Percentiles rank a stretch among this genome's conserved stretches.
These are phyloP conservation scores for Candolleomyces aberdarensis DNA, from an alignment of 768 basidiomycete species.

Conservation along the genomic window DNA sequence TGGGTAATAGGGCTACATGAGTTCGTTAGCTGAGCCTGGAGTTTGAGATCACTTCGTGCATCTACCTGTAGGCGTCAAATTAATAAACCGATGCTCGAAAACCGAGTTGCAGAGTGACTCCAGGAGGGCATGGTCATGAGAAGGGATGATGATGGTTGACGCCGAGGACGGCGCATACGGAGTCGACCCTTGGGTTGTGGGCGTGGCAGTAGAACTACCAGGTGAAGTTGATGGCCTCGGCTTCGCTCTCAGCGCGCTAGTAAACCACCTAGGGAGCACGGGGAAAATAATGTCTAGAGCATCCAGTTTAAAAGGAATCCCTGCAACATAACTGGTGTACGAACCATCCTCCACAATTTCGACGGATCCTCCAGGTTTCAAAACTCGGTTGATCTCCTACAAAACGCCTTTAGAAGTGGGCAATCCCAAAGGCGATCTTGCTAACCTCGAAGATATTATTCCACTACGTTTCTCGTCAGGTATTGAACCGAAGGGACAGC, in stretches of 20 bases:
- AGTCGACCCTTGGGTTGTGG: constrained; percentile 29
- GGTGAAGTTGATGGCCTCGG: constrained; percentile 38
- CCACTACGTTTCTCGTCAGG: constrained; percentile 46
- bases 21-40: neutral
- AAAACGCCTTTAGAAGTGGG: neutral
- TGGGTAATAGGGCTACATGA: constrained; percentile 57
- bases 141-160: constrained; percentile 29
- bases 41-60: neutral
- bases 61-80: constrained; percentile 62
- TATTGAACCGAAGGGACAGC: constrained; percentile 2
- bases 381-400: constrained; percentile 70
- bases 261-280: constrained; percentile 75
- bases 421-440: neutral
- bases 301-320: neutral
- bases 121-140: constrained; percentile 68
- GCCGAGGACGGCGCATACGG: constrained; percentile 25
- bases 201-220: constrained; percentile 48
- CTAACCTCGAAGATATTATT: constrained; percentile 61
- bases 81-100: constrained; percentile 71
- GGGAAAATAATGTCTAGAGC: constrained; percentile 70
- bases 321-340: constrained; percentile 8
- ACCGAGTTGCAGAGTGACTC: constrained; percentile 66
- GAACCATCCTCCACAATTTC: constrained; percentile 74
- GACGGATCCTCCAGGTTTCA: constrained; percentile 66
- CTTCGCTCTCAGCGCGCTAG: constrained; percentile 58